Evolutionary conservation across 2,329 filamentous ascomycete genomes (phyloP).

Genomic region (Trichoderma koningiopsis): DNA sequence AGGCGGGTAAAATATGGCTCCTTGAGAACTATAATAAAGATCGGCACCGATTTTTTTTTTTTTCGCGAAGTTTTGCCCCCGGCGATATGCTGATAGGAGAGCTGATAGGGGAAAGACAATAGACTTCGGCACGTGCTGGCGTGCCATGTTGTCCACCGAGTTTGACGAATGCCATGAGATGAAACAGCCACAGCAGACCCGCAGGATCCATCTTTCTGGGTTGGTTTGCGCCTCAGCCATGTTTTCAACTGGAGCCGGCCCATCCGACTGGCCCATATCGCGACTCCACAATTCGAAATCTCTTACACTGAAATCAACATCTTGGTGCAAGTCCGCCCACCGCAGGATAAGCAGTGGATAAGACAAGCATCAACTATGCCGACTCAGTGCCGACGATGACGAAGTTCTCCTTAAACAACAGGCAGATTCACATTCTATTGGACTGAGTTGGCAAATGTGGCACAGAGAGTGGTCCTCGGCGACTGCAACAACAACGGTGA

Average conservation of each 20-base stretch:
- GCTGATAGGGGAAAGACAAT: not conserved
- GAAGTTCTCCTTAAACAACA: not conserved
- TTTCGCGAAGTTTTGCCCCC: conserved; percentile 7
- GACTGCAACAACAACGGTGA: not conserved
- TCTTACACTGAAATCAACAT: conserved; percentile 11
- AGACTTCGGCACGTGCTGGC: conserved; percentile 7
- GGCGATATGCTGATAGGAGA: not conserved
- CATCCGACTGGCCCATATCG: conserved; percentile 20
- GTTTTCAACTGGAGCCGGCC: conserved; percentile 1
- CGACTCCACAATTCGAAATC: conserved; percentile 8
- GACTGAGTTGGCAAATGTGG: not conserved
- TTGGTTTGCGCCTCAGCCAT: not conserved
- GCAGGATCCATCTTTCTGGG: conserved; percentile 8
- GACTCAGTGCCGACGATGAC: conserved; percentile 7
- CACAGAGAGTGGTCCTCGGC: not conserved
- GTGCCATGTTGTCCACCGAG: not conserved
- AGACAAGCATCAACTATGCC: not conserved
- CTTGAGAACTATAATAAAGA: conserved; percentile 8
- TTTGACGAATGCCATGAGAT: conserved; percentile 13
- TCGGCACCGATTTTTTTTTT: conserved; percentile 11
- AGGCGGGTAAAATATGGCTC: conserved; percentile 4
- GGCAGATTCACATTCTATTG: not conserved
- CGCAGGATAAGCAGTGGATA: not conserved
- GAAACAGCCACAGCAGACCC: conserved; percentile 12
- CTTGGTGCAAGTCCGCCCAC: conserved; percentile 8